These are phyloP conservation scores for Pelargonium citronellum DNA, from an alignment of 441 rosid species.

Conservation along the genomic window DNA sequence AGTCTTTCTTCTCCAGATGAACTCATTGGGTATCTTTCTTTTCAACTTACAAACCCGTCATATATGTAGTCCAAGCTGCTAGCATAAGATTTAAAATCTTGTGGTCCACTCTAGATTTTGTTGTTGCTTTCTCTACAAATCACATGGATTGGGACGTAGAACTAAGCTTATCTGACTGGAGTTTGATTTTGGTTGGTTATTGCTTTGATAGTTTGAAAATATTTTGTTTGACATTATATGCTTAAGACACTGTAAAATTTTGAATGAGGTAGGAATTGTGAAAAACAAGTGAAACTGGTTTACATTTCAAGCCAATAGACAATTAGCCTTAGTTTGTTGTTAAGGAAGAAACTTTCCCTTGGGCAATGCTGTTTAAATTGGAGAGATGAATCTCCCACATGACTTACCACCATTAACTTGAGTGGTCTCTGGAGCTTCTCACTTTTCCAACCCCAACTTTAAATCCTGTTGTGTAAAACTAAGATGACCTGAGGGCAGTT, in stretches of 20 bases:
- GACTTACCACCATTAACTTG: neutral
- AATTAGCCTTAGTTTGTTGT: neutral
- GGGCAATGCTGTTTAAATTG: neutral
- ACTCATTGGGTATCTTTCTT: constrained; percentile 58
- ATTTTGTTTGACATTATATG: neutral
- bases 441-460: neutral
- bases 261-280: constrained; percentile 1
- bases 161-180: neutral
- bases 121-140: neutral
- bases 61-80: neutral
- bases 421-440: neutral
- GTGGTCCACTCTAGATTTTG: constrained; percentile 5
- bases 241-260: neutral
- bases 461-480: neutral
- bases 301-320: neutral
- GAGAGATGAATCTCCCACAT: neutral
- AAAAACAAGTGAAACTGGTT: neutral
- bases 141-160: neutral
- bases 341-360: neutral
- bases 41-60: neutral
- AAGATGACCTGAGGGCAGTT: neutral
- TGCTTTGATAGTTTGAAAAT: neutral
- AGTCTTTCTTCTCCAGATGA: constrained; percentile 81
- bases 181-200: neutral
- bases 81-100: neutral